Evolutionary conservation across 2,329 filamentous ascomycete species (phyloP), one percentile per base, ranked within the genome.

Genomic region (Zymoseptoria pseudotritici): DNA sequence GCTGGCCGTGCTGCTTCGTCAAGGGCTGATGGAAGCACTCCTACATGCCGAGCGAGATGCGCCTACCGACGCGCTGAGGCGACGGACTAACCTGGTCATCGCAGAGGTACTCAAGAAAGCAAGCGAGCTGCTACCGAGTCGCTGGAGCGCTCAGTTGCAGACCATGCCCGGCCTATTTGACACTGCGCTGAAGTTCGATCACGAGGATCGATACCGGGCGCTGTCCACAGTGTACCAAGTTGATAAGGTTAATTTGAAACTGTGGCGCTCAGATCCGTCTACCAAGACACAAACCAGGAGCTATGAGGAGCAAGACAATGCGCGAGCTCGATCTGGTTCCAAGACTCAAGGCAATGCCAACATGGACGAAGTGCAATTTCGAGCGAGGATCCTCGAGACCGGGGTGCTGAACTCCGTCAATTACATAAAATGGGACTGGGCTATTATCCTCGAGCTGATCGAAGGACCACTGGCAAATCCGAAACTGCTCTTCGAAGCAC

Each of bases 381-480:
- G 85, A 50, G 80, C 80, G 58, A 76, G 84, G 26, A 82, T 88
- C 70, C 73, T 91, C 19, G 89, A 97, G 62, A 94, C 90, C 3
- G 86, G 91, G 58, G 91, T 99, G 2, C 79, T 97, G 53, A 90
- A 88, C 63, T 94, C 90, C 61, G 91, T 91, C 63, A 97, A 96
- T 67, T 96, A 89, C 70, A 81, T 86, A 49, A 99, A 99, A 73
- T 99, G 94, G 94, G 93, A 96, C 71, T 99, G 95, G 94, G 91
- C 96, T 63, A 80, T 96, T 46, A 91, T 99, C 50, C 83, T 92
- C 60, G 89, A 87, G 67, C 86, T 97, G 56, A 92, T 99, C 42
- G 93, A 97, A 71, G 95, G 94, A 0, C 94, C 95, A 1, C 77
- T 99, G 21, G 88, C 91, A 22, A 96, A 91, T 65, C 88, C 92